Percentiles rank a stretch among this genome's conserved stretches.
Conservation (phyloP, 148 eudicot genomes). For the Vaccinium darrowii region DNA sequence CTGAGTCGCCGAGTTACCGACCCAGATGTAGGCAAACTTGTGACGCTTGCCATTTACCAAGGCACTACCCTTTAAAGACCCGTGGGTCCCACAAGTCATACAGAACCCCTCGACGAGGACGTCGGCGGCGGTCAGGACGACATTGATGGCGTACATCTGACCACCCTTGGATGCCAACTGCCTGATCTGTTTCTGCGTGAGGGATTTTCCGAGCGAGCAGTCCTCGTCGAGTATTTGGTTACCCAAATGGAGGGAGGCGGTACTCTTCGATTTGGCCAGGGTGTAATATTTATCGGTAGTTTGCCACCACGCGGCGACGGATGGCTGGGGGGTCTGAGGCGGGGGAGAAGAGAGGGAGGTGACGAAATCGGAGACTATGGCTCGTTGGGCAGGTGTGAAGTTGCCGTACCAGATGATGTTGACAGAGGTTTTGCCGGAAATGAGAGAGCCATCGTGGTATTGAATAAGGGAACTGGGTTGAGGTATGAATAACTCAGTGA, state of each 20-base stretch:
- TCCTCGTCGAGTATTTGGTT: conserved; percentile 10
- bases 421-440: neutral
- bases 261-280: neutral
- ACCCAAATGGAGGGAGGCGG: neutral
- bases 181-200: conserved; percentile 7
- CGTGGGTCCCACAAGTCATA: conserved; percentile 15
- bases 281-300: conserved; percentile 15
- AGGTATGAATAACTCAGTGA: neutral
- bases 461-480: neutral
- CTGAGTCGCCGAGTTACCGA: conserved; percentile 28
- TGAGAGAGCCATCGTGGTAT: conserved; percentile 19
- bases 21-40: conserved; percentile 22
- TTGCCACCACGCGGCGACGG: conserved; percentile 17
- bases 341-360: conserved; percentile 5
- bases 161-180: conserved; percentile 8
- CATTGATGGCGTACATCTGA: conserved; percentile 8
- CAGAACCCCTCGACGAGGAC: conserved; percentile 21
- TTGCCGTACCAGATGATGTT: conserved; percentile 20
- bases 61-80: neutral
- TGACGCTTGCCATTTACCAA: neutral
- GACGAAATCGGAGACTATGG: conserved; percentile 15
- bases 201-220: conserved; percentile 17
- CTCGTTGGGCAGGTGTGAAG: conserved; percentile 12
- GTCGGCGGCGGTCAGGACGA: conserved; percentile 3
- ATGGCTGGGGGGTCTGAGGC: neutral